Evolutionary conservation across 2,329 filamentous ascomycete genomes (phyloP).

Genomic region (Bipolaris gigantea): DNA sequence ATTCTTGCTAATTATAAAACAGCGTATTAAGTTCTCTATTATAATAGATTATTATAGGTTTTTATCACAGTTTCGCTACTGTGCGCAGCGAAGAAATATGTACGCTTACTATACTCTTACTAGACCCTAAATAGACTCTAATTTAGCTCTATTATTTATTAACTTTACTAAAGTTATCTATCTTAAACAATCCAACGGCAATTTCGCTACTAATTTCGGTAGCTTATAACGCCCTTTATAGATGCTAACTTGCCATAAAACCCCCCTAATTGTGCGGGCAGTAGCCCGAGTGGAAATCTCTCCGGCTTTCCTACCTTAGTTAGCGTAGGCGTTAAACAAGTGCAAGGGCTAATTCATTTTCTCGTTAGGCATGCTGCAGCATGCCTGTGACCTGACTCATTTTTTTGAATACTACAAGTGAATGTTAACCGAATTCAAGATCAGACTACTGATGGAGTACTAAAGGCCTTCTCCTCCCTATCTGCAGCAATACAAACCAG

Average conservation of each 20-base stretch:
- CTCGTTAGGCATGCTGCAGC: conserved; percentile 2
- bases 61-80: no score
- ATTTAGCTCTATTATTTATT: no score
- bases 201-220: conserved; percentile 17
- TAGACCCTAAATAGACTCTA: no score
- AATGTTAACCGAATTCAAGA: conserved; percentile 4
- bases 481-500: conserved; percentile 9
- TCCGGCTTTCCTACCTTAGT: conserved; percentile 18
- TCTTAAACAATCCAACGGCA: not conserved
- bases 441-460: conserved; percentile 7
- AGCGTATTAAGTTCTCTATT: no score
- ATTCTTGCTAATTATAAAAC: no score
- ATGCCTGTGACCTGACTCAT: conserved; percentile 1
- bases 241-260: conserved; percentile 24
- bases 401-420: conserved; percentile 4
- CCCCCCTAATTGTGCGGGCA: conserved; percentile 14
- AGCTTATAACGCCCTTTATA: conserved; percentile 15
- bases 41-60: no score
- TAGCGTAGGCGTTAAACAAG: conserved; percentile 14
- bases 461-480: conserved; percentile 12
- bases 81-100: no score
- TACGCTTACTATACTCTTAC: no score
- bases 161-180: not conserved
- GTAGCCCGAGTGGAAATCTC: conserved; percentile 7
- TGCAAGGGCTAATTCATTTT: conserved; percentile 5